A percentile compares a stretch with the other conserved stretches of the same genome.
Conservation (phyloP, 2,329 filamentous ascomycete genomes). For the Aureobasidium sp. region DNA sequence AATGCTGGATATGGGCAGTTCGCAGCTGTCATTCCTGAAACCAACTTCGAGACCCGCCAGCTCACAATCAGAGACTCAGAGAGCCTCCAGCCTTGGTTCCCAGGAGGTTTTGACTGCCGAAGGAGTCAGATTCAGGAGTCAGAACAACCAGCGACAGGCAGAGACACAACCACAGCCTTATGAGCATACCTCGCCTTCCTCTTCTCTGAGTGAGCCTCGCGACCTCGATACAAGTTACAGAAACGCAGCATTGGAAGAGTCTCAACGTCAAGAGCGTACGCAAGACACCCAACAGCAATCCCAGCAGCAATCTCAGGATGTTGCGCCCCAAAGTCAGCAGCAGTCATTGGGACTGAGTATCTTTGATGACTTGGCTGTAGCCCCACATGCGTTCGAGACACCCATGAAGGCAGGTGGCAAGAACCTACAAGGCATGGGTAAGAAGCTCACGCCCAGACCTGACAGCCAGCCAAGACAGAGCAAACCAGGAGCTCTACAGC, state of each 20-base stretch:
- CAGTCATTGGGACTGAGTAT: background rate
- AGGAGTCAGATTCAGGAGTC: background rate
- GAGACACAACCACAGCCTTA: background rate
- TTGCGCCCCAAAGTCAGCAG: background rate
- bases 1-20: background rate
- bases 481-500: background rate
- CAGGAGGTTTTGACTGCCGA: background rate
- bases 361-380: background rate
- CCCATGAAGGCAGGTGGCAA: background rate
- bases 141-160: background rate
- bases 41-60: background rate
- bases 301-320: background rate
- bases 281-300: background rate
- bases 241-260: background rate
- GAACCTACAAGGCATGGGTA: constrained; percentile 2
- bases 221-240: background rate
- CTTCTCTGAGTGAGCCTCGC: background rate
- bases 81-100: background rate
- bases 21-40: background rate
- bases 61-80: background rate
- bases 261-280: background rate
- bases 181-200: background rate
- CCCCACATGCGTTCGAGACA: background rate
- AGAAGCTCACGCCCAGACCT: background rate
- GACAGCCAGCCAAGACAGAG: background rate